Conservation (phyloP, 352 stramenopile genomes). For the Globisporangium carolinianum region DNA sequence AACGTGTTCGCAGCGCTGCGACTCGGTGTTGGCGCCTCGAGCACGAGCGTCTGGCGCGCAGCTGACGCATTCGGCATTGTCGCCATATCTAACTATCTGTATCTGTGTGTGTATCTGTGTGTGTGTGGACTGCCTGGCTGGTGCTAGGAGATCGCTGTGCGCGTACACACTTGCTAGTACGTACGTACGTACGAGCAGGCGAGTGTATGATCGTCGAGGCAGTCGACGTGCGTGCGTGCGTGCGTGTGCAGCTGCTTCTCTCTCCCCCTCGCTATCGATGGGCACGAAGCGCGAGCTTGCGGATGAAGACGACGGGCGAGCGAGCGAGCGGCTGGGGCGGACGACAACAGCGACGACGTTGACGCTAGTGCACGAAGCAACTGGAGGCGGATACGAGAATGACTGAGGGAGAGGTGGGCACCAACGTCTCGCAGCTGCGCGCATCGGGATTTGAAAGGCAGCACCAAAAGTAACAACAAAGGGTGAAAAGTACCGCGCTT, state of each 20-base stretch:
- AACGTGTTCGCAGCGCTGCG: not conserved
- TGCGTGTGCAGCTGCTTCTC: not conserved
- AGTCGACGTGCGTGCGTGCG: not conserved
- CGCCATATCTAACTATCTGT: conserved; percentile 6
- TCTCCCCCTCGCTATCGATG: not conserved
- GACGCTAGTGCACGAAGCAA: not conserved
- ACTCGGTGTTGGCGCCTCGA: conserved; percentile 6
- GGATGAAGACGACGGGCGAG: not conserved
- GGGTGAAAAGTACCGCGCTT: no score
- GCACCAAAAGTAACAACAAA: not conserved
- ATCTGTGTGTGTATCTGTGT: not conserved
- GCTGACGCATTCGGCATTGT: conserved; percentile 7
- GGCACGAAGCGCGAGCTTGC: not conserved
- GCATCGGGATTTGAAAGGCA: not conserved
- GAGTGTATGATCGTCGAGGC: not conserved
- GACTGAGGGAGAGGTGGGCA: not conserved
- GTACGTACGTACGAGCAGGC: no score
- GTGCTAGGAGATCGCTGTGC: not conserved
- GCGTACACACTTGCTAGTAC: no score
- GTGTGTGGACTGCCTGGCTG: not conserved
- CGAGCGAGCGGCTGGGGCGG: no score
- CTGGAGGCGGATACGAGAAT: not conserved
- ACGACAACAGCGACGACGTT: not conserved
- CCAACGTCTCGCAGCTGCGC: not conserved
- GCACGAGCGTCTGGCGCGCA: conserved; percentile 10